phyloP scores from a whole-genome alignment of 1,284 basidiomycete species.

The Austroboletus niveus region DNA sequence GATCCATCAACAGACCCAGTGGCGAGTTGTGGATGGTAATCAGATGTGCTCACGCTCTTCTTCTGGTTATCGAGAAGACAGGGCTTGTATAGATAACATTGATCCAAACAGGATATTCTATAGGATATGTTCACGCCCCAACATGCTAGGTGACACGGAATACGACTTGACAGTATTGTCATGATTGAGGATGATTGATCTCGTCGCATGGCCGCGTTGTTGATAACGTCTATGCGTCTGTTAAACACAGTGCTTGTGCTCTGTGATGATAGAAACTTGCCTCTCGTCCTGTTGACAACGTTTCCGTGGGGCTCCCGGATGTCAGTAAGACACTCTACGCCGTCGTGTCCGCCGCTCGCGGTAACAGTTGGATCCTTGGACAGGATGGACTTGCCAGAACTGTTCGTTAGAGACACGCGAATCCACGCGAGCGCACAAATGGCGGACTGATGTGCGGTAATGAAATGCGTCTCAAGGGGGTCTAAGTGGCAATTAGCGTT shows the following conservation, averaged over 20 bases:
- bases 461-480: slow-evolving; percentile 67
- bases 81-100: neutral
- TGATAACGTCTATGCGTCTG: slow-evolving; percentile 59
- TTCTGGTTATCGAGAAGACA: neutral
- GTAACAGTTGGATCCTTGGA: slow-evolving; percentile 69
- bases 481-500: slow-evolving; percentile 22
- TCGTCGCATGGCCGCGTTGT: slow-evolving; percentile 61
- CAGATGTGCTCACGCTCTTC: slow-evolving; percentile 72
- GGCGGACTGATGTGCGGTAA: slow-evolving; percentile 74
- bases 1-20: slow-evolving; percentile 81
- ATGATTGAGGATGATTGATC: slow-evolving; percentile 74
- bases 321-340: slow-evolving; percentile 70
- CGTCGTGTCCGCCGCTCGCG: slow-evolving; percentile 76
- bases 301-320: slow-evolving; percentile 63
- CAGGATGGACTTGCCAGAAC: slow-evolving; percentile 43
- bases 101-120: slow-evolving; percentile 81
- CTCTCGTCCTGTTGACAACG: slow-evolving; percentile 74
- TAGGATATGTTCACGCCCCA: slow-evolving; percentile 72
- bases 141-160: slow-evolving; percentile 65
- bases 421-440: slow-evolving; percentile 75
- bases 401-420: slow-evolving; percentile 55
- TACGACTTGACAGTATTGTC: slow-evolving; percentile 76
- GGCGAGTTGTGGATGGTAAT: slow-evolving; percentile 84
- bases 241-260: neutral
- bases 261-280: slow-evolving; percentile 30